Percentiles rank a stretch among this genome's conserved stretches.
These are phyloP conservation scores for Cercospora citrullina DNA, from an alignment of 2,329 filamentous ascomycete species.

Conservation along the genomic window DNA sequence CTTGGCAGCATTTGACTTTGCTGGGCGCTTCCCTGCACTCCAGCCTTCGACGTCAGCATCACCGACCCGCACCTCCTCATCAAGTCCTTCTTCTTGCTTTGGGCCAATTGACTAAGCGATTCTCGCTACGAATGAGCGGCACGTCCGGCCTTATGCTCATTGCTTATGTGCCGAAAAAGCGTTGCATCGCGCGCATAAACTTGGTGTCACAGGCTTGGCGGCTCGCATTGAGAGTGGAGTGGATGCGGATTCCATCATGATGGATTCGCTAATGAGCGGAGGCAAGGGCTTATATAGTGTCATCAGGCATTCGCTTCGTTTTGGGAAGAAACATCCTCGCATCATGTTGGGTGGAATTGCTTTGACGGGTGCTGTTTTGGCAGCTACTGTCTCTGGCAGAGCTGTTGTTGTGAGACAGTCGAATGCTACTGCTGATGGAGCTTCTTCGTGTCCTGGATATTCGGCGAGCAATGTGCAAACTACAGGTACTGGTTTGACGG, in stretches of 20 bases:
- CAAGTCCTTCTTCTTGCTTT: background rate
- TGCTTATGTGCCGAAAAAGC: background rate
- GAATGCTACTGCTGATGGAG: background rate
- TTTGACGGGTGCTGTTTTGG: slow-evolving; percentile 15
- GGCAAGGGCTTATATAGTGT: slow-evolving; percentile 7
- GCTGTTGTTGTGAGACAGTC: slow-evolving; percentile 14
- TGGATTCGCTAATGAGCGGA: background rate
- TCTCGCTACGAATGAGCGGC: background rate
- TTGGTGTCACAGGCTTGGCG: background rate
- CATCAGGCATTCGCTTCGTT: background rate
- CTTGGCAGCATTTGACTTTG: slow-evolving; percentile 1
- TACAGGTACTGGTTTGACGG: slow-evolving; percentile 29
- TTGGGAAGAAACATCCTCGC: background rate
- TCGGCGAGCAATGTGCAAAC: slow-evolving; percentile 34
- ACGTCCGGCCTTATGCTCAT: background rate
- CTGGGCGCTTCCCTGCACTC: background rate
- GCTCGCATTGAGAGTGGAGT: background rate
- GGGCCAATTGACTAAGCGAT: background rate
- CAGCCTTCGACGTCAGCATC: slow-evolving; percentile 7
- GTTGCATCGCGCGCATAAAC: background rate
- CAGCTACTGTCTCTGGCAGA: slow-evolving; percentile 11
- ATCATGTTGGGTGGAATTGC: slow-evolving; percentile 11
- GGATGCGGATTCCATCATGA: background rate
- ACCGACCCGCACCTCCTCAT: background rate
- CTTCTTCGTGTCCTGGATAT: slow-evolving; percentile 34